Conservation (phyloP, 441 rosid species). For the Pelargonium myrrhifolium region DNA sequence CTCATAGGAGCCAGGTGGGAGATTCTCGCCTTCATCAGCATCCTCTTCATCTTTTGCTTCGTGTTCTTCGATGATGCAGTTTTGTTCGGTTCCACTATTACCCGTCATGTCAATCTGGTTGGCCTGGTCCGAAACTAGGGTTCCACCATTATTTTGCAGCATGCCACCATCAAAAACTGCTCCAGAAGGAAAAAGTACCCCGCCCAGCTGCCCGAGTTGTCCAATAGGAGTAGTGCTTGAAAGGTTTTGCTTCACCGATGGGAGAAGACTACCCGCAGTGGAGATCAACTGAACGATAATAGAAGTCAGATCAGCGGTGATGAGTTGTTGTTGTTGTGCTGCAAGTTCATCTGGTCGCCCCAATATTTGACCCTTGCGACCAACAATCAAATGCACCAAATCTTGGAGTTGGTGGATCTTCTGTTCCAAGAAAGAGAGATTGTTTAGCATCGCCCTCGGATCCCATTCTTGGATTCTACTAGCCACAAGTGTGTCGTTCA, state of each 20-base stretch:
- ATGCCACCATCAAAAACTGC: constrained; percentile 29
- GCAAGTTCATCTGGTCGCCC: constrained; percentile 49
- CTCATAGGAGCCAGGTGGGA: constrained; percentile 81
- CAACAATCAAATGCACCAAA: constrained; percentile 56
- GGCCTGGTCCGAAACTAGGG: constrained; percentile 34
- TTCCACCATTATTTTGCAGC: constrained; percentile 29
- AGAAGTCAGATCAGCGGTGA: constrained; percentile 85
- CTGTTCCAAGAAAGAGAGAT: constrained; percentile 70
- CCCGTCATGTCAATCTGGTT: constrained; percentile 32
- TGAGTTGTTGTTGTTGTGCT: constrained; percentile 70
- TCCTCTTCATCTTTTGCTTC: constrained; percentile 87
- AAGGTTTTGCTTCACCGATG: constrained; percentile 61
- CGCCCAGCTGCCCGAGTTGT: constrained; percentile 44
- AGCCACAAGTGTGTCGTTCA: constrained; percentile 29
- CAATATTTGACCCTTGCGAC: constrained; percentile 38
- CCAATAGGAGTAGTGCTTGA: constrained; percentile 35
- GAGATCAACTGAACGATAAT: constrained; percentile 87
- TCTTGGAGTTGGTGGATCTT: constrained; percentile 85
- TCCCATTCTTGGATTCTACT: constrained; percentile 64
- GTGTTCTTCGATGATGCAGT: constrained; percentile 53
- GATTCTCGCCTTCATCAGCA: constrained; percentile 77
- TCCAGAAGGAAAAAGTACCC: constrained; percentile 37
- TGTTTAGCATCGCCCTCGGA: constrained; percentile 63
- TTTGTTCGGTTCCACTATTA: constrained; percentile 33
- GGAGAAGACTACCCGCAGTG: constrained; percentile 88